Evolutionary conservation across 345 rosid genomes (phyloP), one percentile per base, ranked within the genome.

Genomic region (Brassica rapa): DNA sequence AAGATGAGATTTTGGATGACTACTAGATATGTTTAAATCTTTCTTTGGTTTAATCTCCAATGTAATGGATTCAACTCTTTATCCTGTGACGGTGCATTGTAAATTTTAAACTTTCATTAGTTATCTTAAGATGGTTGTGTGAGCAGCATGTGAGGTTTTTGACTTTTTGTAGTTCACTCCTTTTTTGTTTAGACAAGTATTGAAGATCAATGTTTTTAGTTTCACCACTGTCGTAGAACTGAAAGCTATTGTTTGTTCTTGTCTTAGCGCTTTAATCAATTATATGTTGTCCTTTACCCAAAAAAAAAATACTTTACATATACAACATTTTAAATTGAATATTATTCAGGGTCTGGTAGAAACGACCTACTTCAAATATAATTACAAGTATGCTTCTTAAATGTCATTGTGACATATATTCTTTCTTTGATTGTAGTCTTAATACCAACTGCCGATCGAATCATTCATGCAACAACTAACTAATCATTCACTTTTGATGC

Each of bases 1-100:
- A 81, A 15, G 65, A 51, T 51, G 85, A 83, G 73, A 71, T 25
- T 19, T 78, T 85, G 72, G 92, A 86, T 79, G 88, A 80, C 76
- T 80, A 80, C 55, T 80, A 73, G 74, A 63, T 1, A 63, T 53
- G 72, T 53, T 25, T 12, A 15, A 39, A 39, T 39, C 4, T 39
- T 24, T 41, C 25, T 5, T 73, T 14, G 37, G 15, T 66, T 39
- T 43, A 66, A 70, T 56, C 59, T 66, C 69, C 69, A 12, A 15
- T 11, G 69, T 33, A 73, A 60, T 64, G 33, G 25, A 33, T 39
- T 19, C 15, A 62, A 46, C 69, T 62, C 21, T 43, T 66, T 60
- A 43, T 66, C 68, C 6, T 14, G 1, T 15, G 21, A 1, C 24
- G 67, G 9, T 67, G 64, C 61, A 62, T 37, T 80, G 82, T 79